Evolutionary conservation across 192 early-diverging fungal species (phyloP).

Genomic region (Borealophlyctis nickersoniae): DNA sequence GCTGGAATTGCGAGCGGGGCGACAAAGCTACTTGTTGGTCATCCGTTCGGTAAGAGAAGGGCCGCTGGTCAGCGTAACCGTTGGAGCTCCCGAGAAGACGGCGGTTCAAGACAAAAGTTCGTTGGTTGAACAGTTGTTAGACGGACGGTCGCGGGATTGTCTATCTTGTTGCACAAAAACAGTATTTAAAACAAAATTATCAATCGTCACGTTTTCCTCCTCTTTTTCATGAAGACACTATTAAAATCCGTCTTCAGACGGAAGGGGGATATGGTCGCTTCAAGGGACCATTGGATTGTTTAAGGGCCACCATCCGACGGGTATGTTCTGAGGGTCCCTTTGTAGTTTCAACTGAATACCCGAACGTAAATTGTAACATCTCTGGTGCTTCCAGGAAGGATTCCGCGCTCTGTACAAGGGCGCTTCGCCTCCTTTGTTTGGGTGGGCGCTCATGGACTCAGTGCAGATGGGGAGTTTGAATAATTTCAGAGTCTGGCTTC

Average conservation of each 20-base stretch:
- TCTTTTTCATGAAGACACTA: conserved; percentile 25
- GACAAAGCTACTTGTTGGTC: conserved; percentile 42
- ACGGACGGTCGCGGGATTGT: no score
- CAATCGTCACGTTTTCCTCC: no score
- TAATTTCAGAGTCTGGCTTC: conserved; percentile 72
- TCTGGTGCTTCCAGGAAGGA: conserved; percentile 27
- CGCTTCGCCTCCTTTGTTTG: conserved; percentile 85
- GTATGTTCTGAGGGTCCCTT: conserved; percentile 67
- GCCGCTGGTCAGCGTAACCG: neutral
- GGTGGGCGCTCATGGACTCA: conserved; percentile 85
- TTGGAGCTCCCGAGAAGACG: no score
- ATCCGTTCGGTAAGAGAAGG: conserved; percentile 36
- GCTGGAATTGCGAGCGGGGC: conserved; percentile 41
- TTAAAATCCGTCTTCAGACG: conserved; percentile 49
- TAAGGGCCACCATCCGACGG: conserved; percentile 74
- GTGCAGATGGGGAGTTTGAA: conserved; percentile 78
- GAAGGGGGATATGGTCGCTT: conserved; percentile 43
- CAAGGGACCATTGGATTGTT: conserved; percentile 73
- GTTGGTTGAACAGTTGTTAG: neutral
- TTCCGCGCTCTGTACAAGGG: conserved; percentile 85
- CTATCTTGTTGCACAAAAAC: no score
- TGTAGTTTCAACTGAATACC: neutral
- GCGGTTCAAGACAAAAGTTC: no score
- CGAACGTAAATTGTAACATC: neutral
- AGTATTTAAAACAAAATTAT: no score